phyloP scores from a whole-genome alignment of 2,329 filamentous ascomycete species.

The Stemphylium vesicarium region DNA sequence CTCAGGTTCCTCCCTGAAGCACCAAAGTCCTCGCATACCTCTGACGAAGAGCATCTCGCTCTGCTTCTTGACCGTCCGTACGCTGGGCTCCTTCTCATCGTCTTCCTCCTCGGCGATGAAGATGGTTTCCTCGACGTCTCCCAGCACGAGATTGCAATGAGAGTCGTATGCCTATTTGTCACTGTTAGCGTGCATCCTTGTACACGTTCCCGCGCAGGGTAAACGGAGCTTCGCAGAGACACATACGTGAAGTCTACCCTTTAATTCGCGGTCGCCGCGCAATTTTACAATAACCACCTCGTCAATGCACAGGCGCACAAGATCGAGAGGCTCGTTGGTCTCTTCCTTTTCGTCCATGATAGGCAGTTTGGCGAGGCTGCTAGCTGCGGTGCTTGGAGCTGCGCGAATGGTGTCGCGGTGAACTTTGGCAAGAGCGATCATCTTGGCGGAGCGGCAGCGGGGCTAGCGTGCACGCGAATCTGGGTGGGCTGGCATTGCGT shows the following conservation, averaged over 20 bases:
- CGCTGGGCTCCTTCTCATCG: conserved; percentile 67
- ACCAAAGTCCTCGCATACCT: conserved; percentile 61
- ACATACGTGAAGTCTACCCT: conserved; percentile 87
- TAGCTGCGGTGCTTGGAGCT: conserved; percentile 16
- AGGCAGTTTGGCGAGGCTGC: conserved; percentile 13
- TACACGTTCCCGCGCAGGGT: neutral
- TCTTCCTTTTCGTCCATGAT: conserved; percentile 85
- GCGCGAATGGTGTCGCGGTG: conserved; percentile 13
- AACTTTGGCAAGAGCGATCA: conserved; percentile 26
- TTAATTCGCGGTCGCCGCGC: conserved; percentile 91
- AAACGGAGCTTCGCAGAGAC: conserved; percentile 20
- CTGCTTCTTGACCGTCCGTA: conserved; percentile 86
- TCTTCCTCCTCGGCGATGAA: conserved; percentile 92
- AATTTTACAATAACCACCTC: conserved; percentile 98
- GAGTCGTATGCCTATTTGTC: conserved; percentile 85
- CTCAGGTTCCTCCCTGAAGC: neutral
- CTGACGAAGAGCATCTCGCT: conserved; percentile 98
- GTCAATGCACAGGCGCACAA: conserved; percentile 92
- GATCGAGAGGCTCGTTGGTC: conserved; percentile 86
- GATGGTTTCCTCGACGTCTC: conserved; percentile 96
- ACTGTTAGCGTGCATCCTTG: conserved; percentile 15
- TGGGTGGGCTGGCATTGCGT: conserved; percentile 23
- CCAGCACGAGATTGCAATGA: conserved; percentile 95
- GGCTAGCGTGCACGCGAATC: conserved; percentile 15
- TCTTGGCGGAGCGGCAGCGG: conserved; percentile 25